Percentiles rank a stretch among this genome's conserved stretches.
These are phyloP conservation scores for Clarkia xantiana DNA, from an alignment of 345 rosid species.

Conservation along the genomic window DNA sequence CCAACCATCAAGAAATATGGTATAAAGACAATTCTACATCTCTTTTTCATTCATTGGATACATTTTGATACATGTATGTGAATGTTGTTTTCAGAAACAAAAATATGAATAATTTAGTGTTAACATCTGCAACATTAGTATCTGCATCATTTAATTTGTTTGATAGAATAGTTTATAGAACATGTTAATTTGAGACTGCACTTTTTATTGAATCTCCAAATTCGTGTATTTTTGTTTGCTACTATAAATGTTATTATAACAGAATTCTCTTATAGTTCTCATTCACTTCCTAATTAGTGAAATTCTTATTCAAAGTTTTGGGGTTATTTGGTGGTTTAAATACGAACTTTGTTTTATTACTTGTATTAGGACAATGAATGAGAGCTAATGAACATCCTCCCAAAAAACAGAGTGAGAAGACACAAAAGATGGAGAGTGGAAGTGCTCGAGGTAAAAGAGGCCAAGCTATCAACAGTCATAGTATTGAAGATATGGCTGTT, in stretches of 20 bases:
- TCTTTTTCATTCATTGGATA: too few species aligned
- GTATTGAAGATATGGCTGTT: constrained; percentile 97
- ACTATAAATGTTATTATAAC: too few species aligned
- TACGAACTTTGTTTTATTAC: constrained; percentile 6
- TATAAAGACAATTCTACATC: too few species aligned
- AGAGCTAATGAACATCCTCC: constrained; percentile 28
- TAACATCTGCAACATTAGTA: too few species aligned
- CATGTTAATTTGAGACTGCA: constrained; percentile 39
- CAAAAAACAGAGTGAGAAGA: constrained; percentile 49
- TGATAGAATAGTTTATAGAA: constrained; percentile 21
- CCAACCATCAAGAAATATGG: too few species aligned
- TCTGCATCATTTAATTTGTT: too few species aligned
- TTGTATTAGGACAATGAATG: constrained; percentile 33
- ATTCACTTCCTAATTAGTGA: not conserved
- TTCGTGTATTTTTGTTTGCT: too few species aligned
- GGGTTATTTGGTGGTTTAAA: not conserved
- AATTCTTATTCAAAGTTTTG: not conserved
- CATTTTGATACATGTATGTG: too few species aligned
- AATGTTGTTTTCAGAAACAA: too few species aligned
- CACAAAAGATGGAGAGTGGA: constrained; percentile 26
- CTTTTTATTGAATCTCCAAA: too few species aligned
- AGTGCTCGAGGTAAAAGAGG: constrained; percentile 57
- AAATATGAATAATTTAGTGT: too few species aligned
- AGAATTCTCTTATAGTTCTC: too few species aligned
- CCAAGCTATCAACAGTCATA: constrained; percentile 93